Conservation (phyloP, 2,329 filamentous ascomycete genomes). For the Grosmannia huntii region DNA sequence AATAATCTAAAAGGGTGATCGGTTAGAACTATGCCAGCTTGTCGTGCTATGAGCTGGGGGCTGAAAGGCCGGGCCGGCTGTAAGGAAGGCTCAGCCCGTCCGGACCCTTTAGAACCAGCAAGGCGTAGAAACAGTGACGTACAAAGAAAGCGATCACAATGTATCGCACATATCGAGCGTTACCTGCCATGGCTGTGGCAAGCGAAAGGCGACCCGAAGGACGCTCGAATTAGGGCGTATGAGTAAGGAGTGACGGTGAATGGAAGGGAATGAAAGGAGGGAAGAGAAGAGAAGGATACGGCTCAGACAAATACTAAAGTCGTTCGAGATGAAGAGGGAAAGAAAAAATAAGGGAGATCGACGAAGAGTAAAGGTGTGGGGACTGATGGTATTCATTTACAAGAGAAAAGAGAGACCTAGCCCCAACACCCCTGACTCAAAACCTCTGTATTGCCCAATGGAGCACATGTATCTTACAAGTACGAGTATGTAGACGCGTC, state of each 20-base stretch:
- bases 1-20: constrained; percentile 34
- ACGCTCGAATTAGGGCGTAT: not conserved
- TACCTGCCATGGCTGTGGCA: constrained; percentile 39
- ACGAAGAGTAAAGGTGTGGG: not conserved
- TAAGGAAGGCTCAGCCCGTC: not conserved
- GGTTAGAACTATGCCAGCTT: not conserved
- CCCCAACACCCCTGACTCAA: not conserved
- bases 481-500: not conserved
- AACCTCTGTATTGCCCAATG: not conserved
- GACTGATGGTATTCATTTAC: not conserved
- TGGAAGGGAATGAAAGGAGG: not conserved
- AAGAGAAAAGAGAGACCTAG: not conserved
- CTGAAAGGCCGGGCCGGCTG: not conserved
- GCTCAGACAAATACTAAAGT: not conserved
- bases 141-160: constrained; percentile 78
- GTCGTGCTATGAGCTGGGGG: not conserved
- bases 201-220: not conserved
- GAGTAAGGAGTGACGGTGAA: not conserved
- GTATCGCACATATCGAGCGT: constrained; percentile 62
- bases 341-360: not conserved
- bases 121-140: constrained; percentile 13
- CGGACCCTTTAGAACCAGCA: not conserved
- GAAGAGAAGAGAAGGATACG: not conserved
- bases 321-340: not conserved
- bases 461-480: not conserved